phyloP scores from a whole-genome alignment of 1,139 yeast genomes.

The Eremothecium cymbalariae region DNA sequence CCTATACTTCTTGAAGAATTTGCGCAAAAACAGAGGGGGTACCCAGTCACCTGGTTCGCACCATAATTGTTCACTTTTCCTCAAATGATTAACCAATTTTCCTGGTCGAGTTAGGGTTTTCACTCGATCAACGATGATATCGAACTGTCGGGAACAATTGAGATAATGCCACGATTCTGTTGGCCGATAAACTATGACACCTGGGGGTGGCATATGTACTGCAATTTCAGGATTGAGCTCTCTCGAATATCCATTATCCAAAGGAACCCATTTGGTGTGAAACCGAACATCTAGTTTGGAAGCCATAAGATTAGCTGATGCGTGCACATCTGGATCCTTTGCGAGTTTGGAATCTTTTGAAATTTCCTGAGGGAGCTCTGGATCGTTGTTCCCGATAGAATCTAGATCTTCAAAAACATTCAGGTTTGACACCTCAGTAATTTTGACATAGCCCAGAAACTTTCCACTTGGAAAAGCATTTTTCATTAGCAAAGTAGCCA shows the following conservation, averaged over 20 bases:
- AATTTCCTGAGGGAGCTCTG: too few species aligned
- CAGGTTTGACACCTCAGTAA: constrained; percentile 64
- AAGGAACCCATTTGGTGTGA: constrained; percentile 77
- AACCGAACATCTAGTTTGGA: constrained; percentile 33
- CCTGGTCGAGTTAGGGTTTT: constrained; percentile 57
- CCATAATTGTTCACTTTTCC: constrained; percentile 77
- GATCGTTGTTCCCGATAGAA: too few species aligned
- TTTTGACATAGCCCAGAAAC: constrained; percentile 69
- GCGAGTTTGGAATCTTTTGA: too few species aligned
- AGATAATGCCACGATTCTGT: constrained; percentile 76
- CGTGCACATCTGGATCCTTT: background rate
- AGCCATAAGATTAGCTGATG: background rate
- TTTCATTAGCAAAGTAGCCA: constrained; percentile 63
- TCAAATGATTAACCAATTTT: constrained; percentile 36
- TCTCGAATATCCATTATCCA: constrained; percentile 38
- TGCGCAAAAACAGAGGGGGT: constrained; percentile 20
- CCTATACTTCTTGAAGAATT: constrained; percentile 25
- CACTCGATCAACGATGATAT: constrained; percentile 59
- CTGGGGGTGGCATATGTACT: constrained; percentile 79
- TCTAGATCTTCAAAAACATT: too few species aligned
- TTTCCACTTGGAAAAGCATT: constrained; percentile 74
- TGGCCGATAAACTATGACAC: constrained; percentile 79
- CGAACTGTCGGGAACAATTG: constrained; percentile 68
- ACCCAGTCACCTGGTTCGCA: constrained; percentile 64
- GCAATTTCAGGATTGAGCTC: constrained; percentile 50